Evolutionary conservation across 192 early-diverging fungal genomes (phyloP).

Genomic region (Kickxella alabastrina): DNA sequence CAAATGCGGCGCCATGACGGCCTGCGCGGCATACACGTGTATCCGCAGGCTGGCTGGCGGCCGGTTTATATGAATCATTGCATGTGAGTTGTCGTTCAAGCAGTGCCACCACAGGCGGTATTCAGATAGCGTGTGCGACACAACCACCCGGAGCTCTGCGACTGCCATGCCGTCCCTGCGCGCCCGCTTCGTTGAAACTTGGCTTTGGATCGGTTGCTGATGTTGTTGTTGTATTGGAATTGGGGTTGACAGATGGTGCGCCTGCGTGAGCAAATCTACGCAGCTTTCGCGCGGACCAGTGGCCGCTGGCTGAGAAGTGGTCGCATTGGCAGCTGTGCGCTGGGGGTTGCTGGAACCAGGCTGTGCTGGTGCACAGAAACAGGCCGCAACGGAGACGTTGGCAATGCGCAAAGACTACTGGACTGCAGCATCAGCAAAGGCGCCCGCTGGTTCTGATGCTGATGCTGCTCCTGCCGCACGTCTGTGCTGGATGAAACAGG

Average conservation of each 20-base stretch:
- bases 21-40: constrained; percentile 4
- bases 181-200: constrained; percentile 26
- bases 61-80: constrained; percentile 12
- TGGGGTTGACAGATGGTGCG: neutral
- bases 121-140: constrained; percentile 17
- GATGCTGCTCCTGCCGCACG: neutral
- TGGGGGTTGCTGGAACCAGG: neutral
- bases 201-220: neutral
- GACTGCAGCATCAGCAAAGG: too few species aligned
- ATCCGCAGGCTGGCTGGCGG: constrained; percentile 16
- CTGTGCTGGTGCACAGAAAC: constrained; percentile 14
- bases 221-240: neutral
- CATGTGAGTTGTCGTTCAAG: constrained; percentile 9
- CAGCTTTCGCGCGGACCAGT: neutral
- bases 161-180: constrained; percentile 17
- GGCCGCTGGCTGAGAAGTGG: constrained; percentile 26
- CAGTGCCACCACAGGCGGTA: constrained; percentile 47
- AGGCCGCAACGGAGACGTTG: constrained; percentile 10
- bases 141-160: constrained; percentile 10
- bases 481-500: neutral
- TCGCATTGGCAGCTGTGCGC: constrained; percentile 2
- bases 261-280: neutral
- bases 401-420: too few species aligned
- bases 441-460: too few species aligned
- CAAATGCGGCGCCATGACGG: constrained; percentile 23